Conservation (phyloP, 2,329 filamentous ascomycete genomes). For the Neonectria ditissima region DNA sequence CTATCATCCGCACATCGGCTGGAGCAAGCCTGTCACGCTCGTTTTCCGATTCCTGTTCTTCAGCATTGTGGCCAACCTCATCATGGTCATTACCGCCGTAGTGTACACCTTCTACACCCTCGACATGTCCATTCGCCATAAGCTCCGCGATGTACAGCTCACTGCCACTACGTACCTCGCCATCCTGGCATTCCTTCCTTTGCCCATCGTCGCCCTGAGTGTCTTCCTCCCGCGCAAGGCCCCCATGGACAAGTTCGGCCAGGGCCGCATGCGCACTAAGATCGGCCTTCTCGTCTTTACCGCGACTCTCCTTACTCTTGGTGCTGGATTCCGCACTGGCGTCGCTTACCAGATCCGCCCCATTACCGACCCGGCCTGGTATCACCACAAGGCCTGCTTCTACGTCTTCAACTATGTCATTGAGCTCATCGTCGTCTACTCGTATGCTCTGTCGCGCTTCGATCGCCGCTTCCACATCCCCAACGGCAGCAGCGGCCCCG, state of each 20-base stretch:
- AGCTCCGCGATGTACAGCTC: conserved; percentile 74
- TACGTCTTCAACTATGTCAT: conserved; percentile 84
- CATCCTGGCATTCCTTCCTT: conserved; percentile 68
- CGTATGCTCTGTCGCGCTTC: conserved; percentile 76
- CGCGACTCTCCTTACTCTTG: conserved; percentile 71
- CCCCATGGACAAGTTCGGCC: conserved; percentile 65
- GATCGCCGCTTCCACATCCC: conserved; percentile 83
- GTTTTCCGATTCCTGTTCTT: conserved; percentile 70
- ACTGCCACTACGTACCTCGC: conserved; percentile 73
- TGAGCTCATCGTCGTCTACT: conserved; percentile 76
- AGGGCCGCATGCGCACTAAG: conserved; percentile 75
- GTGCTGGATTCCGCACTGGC: conserved; percentile 76
- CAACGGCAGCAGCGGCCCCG: conserved; percentile 72
- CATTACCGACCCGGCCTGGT: conserved; percentile 71
- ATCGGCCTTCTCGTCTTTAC: conserved; percentile 71
- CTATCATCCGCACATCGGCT: conserved; percentile 77
- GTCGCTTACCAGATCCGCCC: conserved; percentile 66
- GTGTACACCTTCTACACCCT: conserved; percentile 77
- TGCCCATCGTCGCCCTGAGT: conserved; percentile 66
- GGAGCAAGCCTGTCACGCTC: conserved; percentile 66
- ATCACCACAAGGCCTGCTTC: conserved; percentile 77
- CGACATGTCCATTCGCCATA: conserved; percentile 57
- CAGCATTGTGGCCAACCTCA: conserved; percentile 68
- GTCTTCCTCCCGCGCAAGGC: conserved; percentile 61
- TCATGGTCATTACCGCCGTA: conserved; percentile 74